Evolutionary conservation across 1,284 basidiomycete genomes (phyloP).

Genomic region (Porodaedalea pini): DNA sequence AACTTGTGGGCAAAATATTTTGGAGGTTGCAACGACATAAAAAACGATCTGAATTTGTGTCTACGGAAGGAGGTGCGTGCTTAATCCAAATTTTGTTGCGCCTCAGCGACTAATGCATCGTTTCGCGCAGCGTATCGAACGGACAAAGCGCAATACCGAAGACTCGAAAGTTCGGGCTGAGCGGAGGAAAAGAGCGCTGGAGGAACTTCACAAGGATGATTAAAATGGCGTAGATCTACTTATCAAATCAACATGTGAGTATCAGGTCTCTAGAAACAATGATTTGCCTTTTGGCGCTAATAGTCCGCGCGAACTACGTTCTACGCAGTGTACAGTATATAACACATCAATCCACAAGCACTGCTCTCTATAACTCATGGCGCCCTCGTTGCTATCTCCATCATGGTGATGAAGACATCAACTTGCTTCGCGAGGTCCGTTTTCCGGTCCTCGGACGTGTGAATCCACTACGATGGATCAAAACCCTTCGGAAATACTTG

Average conservation of each 20-base stretch:
- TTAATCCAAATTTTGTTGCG: neutral
- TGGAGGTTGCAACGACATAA: conserved; percentile 70
- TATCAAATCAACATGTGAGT: neutral
- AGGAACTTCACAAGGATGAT: conserved; percentile 54
- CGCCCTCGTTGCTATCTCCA: neutral
- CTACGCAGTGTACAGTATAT: neutral
- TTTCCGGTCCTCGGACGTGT: neutral
- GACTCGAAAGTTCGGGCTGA: conserved; percentile 55
- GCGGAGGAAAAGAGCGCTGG: conserved; percentile 57
- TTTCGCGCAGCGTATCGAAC: conserved; percentile 54
- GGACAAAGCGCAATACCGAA: conserved; percentile 68
- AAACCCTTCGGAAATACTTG: conserved; percentile 81
- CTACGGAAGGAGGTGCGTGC: conserved; percentile 67
- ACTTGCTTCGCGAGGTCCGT: too few species aligned
- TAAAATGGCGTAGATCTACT: conserved; percentile 12
- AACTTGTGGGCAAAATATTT: conserved; percentile 59
- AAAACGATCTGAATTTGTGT: conserved; percentile 70
- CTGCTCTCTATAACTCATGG: conserved; percentile 2
- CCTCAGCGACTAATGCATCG: neutral
- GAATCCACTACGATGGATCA: conserved; percentile 33
- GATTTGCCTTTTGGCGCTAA: neutral
- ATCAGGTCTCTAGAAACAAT: neutral
- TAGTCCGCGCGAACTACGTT: neutral
- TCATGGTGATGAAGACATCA: neutral
- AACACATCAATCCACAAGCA: neutral